Conservation (phyloP, 176 grass and related monocot species). For the Saccharum spontaneum region DNA sequence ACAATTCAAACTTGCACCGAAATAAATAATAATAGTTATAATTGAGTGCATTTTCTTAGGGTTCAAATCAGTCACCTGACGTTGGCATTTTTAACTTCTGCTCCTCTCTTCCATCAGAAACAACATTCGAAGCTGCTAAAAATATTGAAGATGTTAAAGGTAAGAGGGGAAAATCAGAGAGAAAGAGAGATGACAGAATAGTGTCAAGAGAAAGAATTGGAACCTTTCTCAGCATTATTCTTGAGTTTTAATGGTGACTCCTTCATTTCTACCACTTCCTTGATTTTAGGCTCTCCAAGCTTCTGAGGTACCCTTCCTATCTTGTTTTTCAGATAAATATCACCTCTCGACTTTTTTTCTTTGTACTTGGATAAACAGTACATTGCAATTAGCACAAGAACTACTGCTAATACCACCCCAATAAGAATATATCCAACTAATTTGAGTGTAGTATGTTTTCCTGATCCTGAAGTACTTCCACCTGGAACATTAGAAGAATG, state of each 20-base stretch:
- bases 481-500: slow-evolving; percentile 48
- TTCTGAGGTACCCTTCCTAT: slow-evolving; percentile 47
- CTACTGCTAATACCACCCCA: slow-evolving; percentile 60
- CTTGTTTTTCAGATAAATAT: slow-evolving; percentile 45
- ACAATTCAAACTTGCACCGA: slow-evolving; percentile 14
- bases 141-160: slow-evolving; percentile 5
- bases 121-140: slow-evolving; percentile 41
- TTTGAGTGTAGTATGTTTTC: slow-evolving; percentile 62
- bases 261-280: slow-evolving; percentile 54
- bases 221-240: slow-evolving; percentile 69
- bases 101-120: slow-evolving; percentile 43
- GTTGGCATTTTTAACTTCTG: slow-evolving; percentile 33
- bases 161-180: background rate
- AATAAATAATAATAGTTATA: background rate
- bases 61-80: slow-evolving; percentile 46
- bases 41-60: background rate
- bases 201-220: slow-evolving; percentile 30
- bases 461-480: slow-evolving; percentile 34
- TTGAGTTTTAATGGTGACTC: slow-evolving; percentile 43
- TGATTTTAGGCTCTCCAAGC: slow-evolving; percentile 58
- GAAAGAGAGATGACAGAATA: background rate
- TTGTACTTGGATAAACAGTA: slow-evolving; percentile 83
- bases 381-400: slow-evolving; percentile 58
- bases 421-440: slow-evolving; percentile 79
- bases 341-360: slow-evolving; percentile 55